Evolutionary conservation across 1,139 yeast species (phyloP).

Genomic region (Maudiozyma humilis): DNA sequence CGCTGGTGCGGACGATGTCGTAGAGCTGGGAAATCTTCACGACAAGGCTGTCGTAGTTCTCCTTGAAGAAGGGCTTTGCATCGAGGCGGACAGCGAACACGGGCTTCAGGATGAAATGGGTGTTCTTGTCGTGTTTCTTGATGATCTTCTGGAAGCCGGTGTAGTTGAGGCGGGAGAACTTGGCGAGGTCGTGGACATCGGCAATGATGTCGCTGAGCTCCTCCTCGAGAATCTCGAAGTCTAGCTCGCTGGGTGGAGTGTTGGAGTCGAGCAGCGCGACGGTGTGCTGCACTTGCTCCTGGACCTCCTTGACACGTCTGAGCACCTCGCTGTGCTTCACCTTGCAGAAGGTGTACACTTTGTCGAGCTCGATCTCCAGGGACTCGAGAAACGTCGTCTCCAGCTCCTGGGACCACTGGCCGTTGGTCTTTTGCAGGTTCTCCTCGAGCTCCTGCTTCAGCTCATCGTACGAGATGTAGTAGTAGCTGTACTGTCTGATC

Average conservation of each 20-base stretch:
- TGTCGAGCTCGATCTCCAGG: slow-evolving; percentile 76
- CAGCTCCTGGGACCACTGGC: slow-evolving; percentile 60
- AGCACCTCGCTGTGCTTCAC: slow-evolving; percentile 78
- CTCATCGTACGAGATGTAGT: slow-evolving; percentile 85
- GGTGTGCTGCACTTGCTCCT: slow-evolving; percentile 55
- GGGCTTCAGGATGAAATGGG: slow-evolving; percentile 77
- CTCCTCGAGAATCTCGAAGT: slow-evolving; percentile 83
- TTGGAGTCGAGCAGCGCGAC: slow-evolving; percentile 42
- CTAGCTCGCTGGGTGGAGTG: slow-evolving; percentile 52
- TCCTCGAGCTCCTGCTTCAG: slow-evolving; percentile 71
- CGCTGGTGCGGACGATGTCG: slow-evolving; percentile 89
- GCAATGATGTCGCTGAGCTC: slow-evolving; percentile 91
- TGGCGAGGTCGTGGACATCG: slow-evolving; percentile 93
- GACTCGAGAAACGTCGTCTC: slow-evolving; percentile 74
- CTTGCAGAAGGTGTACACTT: slow-evolving; percentile 82
- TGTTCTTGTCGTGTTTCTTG: slow-evolving; percentile 90
- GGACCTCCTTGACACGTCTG: slow-evolving; percentile 76
- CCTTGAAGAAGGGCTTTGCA: slow-evolving; percentile 91
- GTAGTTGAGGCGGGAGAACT: slow-evolving; percentile 83
- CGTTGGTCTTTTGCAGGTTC: slow-evolving; percentile 46
- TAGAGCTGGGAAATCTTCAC: slow-evolving; percentile 83
- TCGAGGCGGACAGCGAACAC: slow-evolving; percentile 87
- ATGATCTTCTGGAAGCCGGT: slow-evolving; percentile 94
- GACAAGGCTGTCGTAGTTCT: slow-evolving; percentile 80
- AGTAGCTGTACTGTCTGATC: slow-evolving; percentile 78